Conservation (phyloP, 805 yeast genomes). For the Saccharomycopsis javanensis region DNA sequence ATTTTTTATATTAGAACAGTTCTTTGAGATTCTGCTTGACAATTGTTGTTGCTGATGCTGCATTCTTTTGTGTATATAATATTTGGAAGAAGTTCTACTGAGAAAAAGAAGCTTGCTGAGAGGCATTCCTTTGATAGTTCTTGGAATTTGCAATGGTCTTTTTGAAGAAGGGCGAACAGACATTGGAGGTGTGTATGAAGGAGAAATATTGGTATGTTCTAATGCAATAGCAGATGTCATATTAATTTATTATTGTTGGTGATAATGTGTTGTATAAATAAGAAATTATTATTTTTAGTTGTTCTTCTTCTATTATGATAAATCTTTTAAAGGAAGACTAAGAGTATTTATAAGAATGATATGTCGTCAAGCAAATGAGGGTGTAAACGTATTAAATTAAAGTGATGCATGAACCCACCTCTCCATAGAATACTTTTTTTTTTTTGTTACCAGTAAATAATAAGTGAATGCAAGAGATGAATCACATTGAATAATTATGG, state of each 20-base stretch:
- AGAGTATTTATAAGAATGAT: not conserved
- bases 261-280: too few relatives aligned
- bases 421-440: too few relatives aligned
- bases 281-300: too few relatives aligned
- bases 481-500: too few relatives aligned
- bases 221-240: not conserved
- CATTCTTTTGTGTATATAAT: not conserved
- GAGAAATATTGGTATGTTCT: not conserved
- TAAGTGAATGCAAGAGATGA: not conserved
- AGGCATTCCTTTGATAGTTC: not conserved
- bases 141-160: not conserved
- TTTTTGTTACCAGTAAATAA: not conserved
- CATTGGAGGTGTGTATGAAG: not conserved
- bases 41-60: not conserved
- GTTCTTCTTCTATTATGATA: too few relatives aligned
- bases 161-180: not conserved
- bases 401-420: too few relatives aligned
- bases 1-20: not conserved
- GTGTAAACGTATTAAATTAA: too few relatives aligned
- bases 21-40: not conserved
- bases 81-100: not conserved
- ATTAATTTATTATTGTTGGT: not conserved
- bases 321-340: not conserved
- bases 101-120: not conserved
- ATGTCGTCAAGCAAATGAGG: too few relatives aligned